phyloP scores from a whole-genome alignment of 2,329 filamentous ascomycete species.

The Aureobasidium sp. region DNA sequence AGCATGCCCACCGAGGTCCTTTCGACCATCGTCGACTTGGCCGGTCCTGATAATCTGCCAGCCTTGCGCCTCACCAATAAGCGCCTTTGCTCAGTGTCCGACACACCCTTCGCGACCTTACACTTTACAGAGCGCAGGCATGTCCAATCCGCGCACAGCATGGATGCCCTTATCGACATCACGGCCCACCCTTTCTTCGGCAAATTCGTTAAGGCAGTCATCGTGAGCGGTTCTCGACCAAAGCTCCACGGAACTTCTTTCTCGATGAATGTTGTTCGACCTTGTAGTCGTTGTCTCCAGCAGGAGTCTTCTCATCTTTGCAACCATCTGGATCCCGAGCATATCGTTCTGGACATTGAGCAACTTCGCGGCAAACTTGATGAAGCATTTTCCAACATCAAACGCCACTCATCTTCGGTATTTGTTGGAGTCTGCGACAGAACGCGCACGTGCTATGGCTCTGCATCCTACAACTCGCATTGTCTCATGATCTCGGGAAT shows the following conservation, averaged over 20 bases:
- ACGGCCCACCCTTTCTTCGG: slow-evolving; percentile 1
- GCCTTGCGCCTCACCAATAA: background rate
- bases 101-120: background rate
- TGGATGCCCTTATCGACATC: background rate
- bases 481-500: background rate
- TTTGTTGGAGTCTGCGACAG: background rate
- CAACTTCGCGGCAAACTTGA: background rate
- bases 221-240: background rate
- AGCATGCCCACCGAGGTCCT: background rate
- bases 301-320: background rate
- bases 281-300: background rate
- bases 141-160: background rate
- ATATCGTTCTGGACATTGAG: background rate
- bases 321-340: background rate
- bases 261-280: background rate
- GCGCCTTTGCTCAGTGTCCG: background rate
- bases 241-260: background rate
- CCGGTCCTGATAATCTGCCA: background rate
- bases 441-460: background rate
- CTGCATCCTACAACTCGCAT: background rate
- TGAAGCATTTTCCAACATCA: background rate
- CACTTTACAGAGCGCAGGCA: background rate
- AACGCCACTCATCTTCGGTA: background rate
- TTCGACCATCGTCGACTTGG: background rate
- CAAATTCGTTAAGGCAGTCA: background rate